These are phyloP conservation scores for Russula sp. DNA, from an alignment of 768 basidiomycete genomes.

Conservation along the genomic window DNA sequence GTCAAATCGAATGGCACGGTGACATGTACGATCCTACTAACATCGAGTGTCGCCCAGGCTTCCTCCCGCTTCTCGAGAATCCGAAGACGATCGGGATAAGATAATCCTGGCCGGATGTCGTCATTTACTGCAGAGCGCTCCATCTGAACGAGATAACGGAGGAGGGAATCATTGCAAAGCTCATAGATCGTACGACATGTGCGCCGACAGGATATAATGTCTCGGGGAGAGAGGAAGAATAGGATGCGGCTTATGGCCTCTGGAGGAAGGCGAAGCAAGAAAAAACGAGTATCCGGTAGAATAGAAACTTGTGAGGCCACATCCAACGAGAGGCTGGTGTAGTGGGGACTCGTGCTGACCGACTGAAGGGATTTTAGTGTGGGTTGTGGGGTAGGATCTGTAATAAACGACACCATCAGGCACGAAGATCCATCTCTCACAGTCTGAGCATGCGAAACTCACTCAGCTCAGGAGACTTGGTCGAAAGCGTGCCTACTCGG, in stretches of 20 bases:
- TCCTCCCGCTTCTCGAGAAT: slow-evolving; percentile 14
- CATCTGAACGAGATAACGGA: slow-evolving; percentile 17
- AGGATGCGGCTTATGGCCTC: slow-evolving; percentile 10
- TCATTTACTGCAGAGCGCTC: slow-evolving; percentile 13
- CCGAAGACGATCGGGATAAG: slow-evolving; percentile 9
- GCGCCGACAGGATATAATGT: slow-evolving; percentile 1
- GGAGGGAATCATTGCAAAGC: background rate
- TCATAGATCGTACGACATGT: slow-evolving; percentile 7
- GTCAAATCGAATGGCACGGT: slow-evolving; percentile 15
- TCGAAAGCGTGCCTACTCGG: too few species aligned
- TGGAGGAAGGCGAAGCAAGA: slow-evolving; percentile 9
- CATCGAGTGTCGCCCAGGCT: slow-evolving; percentile 12
- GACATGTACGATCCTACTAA: background rate
- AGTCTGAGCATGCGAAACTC: too few species aligned
- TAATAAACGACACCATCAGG: too few species aligned
- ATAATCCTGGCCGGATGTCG: slow-evolving; percentile 1
- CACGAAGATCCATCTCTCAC: too few species aligned
- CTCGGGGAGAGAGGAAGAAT: too few species aligned
- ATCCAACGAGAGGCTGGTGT: too few species aligned
- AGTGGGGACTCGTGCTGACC: too few species aligned
- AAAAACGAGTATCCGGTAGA: too few species aligned
- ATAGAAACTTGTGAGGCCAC: too few species aligned
- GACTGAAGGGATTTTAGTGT: too few species aligned
- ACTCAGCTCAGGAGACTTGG: too few species aligned
- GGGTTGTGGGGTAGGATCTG: too few species aligned